Evolutionary conservation across 1,284 basidiomycete genomes (phyloP), one percentile per base, ranked within the genome.

Genomic region (Jaminaea rosea): DNA sequence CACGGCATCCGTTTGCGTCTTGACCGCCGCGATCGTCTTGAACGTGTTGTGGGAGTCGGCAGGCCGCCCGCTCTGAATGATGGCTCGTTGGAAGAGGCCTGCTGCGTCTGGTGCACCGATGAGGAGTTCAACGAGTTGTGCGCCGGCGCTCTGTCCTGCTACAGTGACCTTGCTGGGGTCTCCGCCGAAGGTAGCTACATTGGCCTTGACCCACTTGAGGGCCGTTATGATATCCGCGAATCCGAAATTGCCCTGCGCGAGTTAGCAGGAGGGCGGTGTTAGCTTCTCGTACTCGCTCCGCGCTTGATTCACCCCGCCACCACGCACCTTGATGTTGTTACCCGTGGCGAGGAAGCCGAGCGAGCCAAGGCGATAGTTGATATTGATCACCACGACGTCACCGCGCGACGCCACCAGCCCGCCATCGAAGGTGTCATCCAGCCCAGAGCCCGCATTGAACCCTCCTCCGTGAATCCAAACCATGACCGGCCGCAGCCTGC

Each of bases 401-500:
- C 75, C 71, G 11, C 78, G 67, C 53, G 76, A 76, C 3, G 71
- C 76, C 46, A 79, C 44, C 52, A 74, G 76, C 0, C 77, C 77
- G 2, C 79, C 79, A 50, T 79, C 78, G 62, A 71, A 77, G 8
- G 70, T 67, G 3, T 72, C 56, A 49, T 77, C 76, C 6, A 69
- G 49, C 17, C 76, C 75, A 49, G 75, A 74, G 6, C 79, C 79
- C n/a, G 58, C 55, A 2, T 67, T 70, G 47, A 75, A 79, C 1
- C 69, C 71, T 23, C 72, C 62, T 0, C 62, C 78, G 60, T 79
- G 77, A 44, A 75, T 72, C 51, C 62, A 80, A 76, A 79, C 77
- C 13, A 82, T 75, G 3, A 84, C 81, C 0, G 83, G 83, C 21
- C 83, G 77, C 24, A 78, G 73, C 9, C 42, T 51, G 7, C 47